A percentile compares a stretch with the other conserved stretches of the same genome.
phyloP scores from a whole-genome alignment of 306 rosid genomes.

The Cercis canadensis region DNA sequence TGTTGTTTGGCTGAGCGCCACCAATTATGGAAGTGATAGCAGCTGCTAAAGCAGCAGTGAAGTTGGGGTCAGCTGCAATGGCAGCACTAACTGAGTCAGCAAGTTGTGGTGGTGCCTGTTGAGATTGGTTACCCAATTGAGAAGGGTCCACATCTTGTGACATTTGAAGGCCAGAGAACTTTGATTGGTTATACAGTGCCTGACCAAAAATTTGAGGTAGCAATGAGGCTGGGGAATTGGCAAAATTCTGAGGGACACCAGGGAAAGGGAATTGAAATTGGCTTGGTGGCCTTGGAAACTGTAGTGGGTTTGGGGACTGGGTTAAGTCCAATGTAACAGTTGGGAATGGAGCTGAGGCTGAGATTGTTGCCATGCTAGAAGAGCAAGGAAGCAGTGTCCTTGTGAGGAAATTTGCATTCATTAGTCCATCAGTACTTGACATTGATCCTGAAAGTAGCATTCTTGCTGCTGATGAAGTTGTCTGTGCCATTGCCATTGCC shows the following conservation, averaged over 20 bases:
- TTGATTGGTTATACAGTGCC: constrained; percentile 64
- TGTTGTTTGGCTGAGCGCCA: constrained; percentile 47
- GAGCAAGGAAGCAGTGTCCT: constrained; percentile 67
- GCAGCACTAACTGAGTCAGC: constrained; percentile 60
- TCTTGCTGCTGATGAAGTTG: constrained; percentile 75
- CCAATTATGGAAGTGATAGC: constrained; percentile 71
- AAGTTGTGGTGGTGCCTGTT: constrained; percentile 41
- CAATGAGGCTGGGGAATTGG: constrained; percentile 43
- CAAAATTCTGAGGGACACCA: constrained; percentile 38
- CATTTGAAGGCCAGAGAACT: constrained; percentile 71
- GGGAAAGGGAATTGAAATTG: constrained; percentile 61
- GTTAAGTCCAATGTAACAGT: constrained; percentile 88
- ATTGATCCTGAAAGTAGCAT: constrained; percentile 84
- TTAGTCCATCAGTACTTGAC: constrained; percentile 67
- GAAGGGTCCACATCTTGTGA: constrained; percentile 48
- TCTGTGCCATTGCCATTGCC: constrained; percentile 84
- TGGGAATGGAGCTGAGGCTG: constrained; percentile 92
- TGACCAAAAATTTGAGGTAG: constrained; percentile 68
- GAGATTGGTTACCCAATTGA: constrained; percentile 35
- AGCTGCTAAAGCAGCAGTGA: constrained; percentile 69
- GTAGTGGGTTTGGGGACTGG: constrained; percentile 61
- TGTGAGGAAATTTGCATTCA: constrained; percentile 62
- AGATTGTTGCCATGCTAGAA: constrained; percentile 82
- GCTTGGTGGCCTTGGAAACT: constrained; percentile 44
- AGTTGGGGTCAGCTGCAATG: constrained; percentile 69